Base-by-base conservation (phyloP, 1,284 basidiomycete species). In the Ustilago cynodontis region DNA sequence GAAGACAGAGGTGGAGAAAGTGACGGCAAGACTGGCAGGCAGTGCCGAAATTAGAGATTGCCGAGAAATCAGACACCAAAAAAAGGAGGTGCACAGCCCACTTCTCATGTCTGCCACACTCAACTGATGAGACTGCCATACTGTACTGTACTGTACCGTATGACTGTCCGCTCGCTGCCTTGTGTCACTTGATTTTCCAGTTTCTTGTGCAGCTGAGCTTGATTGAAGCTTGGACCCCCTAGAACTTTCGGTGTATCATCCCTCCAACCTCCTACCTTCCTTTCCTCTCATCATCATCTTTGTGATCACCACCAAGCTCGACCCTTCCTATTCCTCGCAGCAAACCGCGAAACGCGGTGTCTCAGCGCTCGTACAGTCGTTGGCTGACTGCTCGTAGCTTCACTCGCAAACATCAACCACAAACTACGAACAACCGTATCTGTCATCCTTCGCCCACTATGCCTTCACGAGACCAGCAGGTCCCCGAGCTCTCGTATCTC, bases 401-500 rank as follows among this genome's bases (percentile, higher is more conserved):
- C 52, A 28, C 35, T 9, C 54, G 26, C 22, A 37, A 41, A 11
- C 35, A 43, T 33, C 52, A 39, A 20, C 11, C 24, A 41, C 24
- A 13, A 41, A 14, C 14, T n/a, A n/a, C 33, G 33, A 41, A 26
- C 35, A 22, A 3, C 22, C 20, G 35, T 9, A 24, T 22, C 31
- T 10, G 20, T 33, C 57, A 29, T n/a, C n/a, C 13, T 33, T 47
- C n/a, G n/a, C 31, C 5, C 62, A 63, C 35, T n/a, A 72, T 72
- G 70, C 45, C 70, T 20, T 49, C 58, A 7, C 52, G 59, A 64
- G 54, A 64, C 18, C 58, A 65, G 14, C 56, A 77, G 45, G 57
- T 69, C 29, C 66, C 70, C 6, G 70, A 77, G 53, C 66, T 72
- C 63, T 59, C 52, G 14, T 73, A 77, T 24, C 70, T 77, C 10